phyloP scores from a whole-genome alignment of 164 flowering plant genomes.

The Santalum album region DNA sequence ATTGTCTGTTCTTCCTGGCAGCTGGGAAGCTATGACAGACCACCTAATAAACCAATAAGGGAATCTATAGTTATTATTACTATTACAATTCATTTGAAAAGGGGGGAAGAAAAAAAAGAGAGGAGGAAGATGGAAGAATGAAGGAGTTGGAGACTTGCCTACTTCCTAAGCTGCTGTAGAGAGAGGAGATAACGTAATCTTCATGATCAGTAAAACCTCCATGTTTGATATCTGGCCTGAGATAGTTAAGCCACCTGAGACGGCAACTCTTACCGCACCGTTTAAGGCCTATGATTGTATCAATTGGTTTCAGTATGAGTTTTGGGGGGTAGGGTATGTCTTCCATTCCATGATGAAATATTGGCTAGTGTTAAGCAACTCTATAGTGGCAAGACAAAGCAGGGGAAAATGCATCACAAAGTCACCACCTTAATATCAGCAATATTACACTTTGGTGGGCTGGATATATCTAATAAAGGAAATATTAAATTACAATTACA shows the following conservation, averaged over 20 bases:
- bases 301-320: not conserved
- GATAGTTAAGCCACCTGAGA: constrained; percentile 71
- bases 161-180: constrained; percentile 52
- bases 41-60: constrained; percentile 28
- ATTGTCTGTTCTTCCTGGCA: constrained; percentile 75
- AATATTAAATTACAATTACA: no score
- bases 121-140: no score
- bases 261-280: constrained; percentile 85
- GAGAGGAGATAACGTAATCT: constrained; percentile 36
- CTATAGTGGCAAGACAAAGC: not conserved
- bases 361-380: no score
- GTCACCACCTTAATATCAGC: no score
- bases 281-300: constrained; percentile 34
- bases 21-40: constrained; percentile 62
- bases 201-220: constrained; percentile 70
- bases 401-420: not conserved
- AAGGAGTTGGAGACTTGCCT: constrained; percentile 25
- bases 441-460: no score
- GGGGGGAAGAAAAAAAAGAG: not conserved
- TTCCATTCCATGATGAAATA: no score
- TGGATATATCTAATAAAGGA: no score
- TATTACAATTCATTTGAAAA: not conserved
- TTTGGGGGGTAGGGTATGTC: no score
- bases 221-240: constrained; percentile 67
- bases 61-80: no score